Evolutionary conservation across 1,139 yeast genomes (phyloP), one percentile per base, ranked within the genome.

Genomic region (Lodderomyces jiufengensis): DNA sequence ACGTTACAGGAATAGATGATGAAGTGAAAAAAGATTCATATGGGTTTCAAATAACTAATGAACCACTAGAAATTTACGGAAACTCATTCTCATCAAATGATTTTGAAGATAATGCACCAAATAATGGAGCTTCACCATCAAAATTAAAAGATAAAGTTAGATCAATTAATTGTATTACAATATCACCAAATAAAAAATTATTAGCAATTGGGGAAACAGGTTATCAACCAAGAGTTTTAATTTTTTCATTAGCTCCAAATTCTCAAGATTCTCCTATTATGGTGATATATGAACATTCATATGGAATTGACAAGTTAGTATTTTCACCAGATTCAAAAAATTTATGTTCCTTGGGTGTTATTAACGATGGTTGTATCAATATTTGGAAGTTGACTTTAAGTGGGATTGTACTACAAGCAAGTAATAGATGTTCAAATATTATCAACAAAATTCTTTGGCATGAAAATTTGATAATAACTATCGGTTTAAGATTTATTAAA

Each of bases 121-220:
- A 24, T 11, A 12, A n/a, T 9, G 20, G n/a, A 8, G 2, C 33
- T 3, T 58, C 66, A 4, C 64, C 70, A 1, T 54, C 64, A 1
- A 63, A 62, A 40, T 39, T 61, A 15, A 66, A 65, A 40, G 73
- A 73, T 38, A 63, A 70, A 40, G 74, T 78, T 27, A 65, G 82
- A 38, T 61, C 77, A 0, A 66, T 80, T 20, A 70, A 72, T 36
- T 75, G 83, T 41, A 55, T 80, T 9, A 72, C 81, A 1, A 54
- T 80, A 7, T 71, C 84, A 0, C 76, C 82, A 0, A 71, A 75
- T 48, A 66, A 63, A 29, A 63, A 55, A 34, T 46, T 76, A 9
- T 52, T 82, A 30, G 87, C 86, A 0, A 73, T 79, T 5, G 90
- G 88, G 1, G 88, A 82, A 49, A 56, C 67, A 0, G 88, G 88